Percentiles rank a stretch among this genome's conserved stretches.
phyloP scores from a whole-genome alignment of 2,329 filamentous ascomycete genomes.

The Diaporthe batatas region DNA sequence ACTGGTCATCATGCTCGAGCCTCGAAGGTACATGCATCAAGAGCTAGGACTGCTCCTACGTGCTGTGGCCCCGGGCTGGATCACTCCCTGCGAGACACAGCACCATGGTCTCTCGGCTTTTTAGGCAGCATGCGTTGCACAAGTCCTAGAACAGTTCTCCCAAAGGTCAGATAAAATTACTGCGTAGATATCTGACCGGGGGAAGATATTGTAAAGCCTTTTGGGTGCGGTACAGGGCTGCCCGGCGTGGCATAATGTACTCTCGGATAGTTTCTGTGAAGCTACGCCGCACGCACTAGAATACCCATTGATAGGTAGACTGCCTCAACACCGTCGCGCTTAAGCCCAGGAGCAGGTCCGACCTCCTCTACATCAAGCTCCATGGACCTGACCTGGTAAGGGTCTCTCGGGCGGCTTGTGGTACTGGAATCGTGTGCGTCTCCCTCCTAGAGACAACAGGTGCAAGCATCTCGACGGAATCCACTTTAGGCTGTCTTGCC shows the following conservation, averaged over 20 bases:
- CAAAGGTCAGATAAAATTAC: background rate
- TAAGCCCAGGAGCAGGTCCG: slow-evolving; percentile 74
- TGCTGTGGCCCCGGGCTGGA: no score
- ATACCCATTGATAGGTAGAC: slow-evolving; percentile 82
- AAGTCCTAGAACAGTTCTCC: background rate
- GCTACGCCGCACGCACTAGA: slow-evolving; percentile 82
- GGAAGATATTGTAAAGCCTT: slow-evolving; percentile 82
- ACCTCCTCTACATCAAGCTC: slow-evolving; percentile 54
- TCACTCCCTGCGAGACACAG: slow-evolving; percentile 11
- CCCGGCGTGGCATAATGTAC: slow-evolving; percentile 80
- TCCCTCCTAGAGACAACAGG: slow-evolving; percentile 79
- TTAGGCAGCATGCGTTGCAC: background rate
- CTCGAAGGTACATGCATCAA: background rate
- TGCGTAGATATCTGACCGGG: slow-evolving; percentile 69
- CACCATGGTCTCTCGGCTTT: slow-evolving; percentile 6
- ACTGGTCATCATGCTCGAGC: background rate
- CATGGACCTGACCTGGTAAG: slow-evolving; percentile 68
- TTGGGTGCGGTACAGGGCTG: slow-evolving; percentile 85
- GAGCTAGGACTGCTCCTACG: background rate
- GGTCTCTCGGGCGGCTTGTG: slow-evolving; percentile 56
- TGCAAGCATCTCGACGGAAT: slow-evolving; percentile 75
- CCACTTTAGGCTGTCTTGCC: slow-evolving; percentile 72
- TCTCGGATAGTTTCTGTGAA: slow-evolving; percentile 87
- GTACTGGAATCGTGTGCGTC: slow-evolving; percentile 70
- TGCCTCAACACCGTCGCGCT: slow-evolving; percentile 58